phyloP scores from a whole-genome alignment of 371 early-diverging fungal genomes.

The Mucor circinelloides region DNA sequence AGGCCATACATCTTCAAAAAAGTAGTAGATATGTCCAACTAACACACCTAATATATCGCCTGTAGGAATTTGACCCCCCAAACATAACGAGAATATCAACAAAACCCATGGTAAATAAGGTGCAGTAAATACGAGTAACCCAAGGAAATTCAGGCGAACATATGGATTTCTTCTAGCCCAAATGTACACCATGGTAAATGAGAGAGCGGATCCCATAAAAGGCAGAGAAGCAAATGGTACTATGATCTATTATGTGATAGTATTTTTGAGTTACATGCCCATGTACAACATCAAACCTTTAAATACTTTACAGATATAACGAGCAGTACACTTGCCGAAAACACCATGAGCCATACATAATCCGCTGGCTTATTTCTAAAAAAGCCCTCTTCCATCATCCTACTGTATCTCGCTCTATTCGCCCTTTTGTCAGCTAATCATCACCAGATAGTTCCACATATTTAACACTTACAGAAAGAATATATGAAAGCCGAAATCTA shows the following conservation, averaged over 20 bases:
- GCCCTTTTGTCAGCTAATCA: not conserved
- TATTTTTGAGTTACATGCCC: not conserved
- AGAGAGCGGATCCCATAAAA: slow-evolving; percentile 85
- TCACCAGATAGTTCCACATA: not conserved
- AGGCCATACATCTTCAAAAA: slow-evolving; percentile 95
- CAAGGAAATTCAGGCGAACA: slow-evolving; percentile 84
- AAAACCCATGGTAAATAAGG: slow-evolving; percentile 94
- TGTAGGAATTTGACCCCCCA: slow-evolving; percentile 74
- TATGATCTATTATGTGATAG: slow-evolving; percentile 51
- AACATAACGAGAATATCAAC: slow-evolving; percentile 76
- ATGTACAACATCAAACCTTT: not conserved
- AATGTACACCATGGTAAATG: slow-evolving; percentile 89
- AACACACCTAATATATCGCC: slow-evolving; percentile 84
- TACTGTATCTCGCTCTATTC: slow-evolving; percentile 77
- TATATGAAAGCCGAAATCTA: slow-evolving; percentile 94
- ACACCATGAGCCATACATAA: slow-evolving; percentile 84
- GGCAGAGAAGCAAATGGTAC: slow-evolving; percentile 74
- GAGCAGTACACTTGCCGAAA: slow-evolving; percentile 66
- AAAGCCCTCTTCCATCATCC: slow-evolving; percentile 94
- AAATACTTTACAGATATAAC: slow-evolving; percentile 35
- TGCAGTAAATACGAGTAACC: slow-evolving; percentile 88
- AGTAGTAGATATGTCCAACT: slow-evolving; percentile 94
- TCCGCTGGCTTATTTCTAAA: slow-evolving; percentile 89
- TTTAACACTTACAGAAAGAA: slow-evolving; percentile 81
- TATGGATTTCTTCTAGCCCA: slow-evolving; percentile 95